Base-by-base conservation (phyloP, 345 rosid species). In the Brassica juncea region DNA sequence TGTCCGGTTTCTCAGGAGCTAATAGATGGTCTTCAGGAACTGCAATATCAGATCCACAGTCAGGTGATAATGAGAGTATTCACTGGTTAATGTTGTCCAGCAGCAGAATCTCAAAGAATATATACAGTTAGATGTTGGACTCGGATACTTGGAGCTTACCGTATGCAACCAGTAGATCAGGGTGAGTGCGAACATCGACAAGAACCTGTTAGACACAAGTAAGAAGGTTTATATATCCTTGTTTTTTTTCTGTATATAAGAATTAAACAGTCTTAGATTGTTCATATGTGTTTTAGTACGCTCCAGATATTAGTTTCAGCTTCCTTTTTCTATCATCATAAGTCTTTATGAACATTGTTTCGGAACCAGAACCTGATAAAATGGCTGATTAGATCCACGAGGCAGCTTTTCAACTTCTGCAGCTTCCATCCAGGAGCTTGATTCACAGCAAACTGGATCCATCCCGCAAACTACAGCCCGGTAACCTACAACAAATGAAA, bases 401-500 rank as follows among this genome's bases (percentile, higher is more conserved):
- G 86, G 70, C 85, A 94, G 81, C 81, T 94, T 94, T 55, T 91
- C 92, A 65, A 91, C 84, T 81, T 84, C 86, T 16, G 97, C 99
- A 80, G 81, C 73, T 77, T 92, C 97, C 92, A 90, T 89, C 99
- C 97, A 94, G 19, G 97, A 84, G 77, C 78, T 90, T 59, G 97
- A 87, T 75, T 94, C 97, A 75, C 93, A 89, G 85, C 97, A 94
- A 52, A 89, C 83, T 5, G 97, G 99, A 87, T 94, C 97, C 97
- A 92, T 92, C 66, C 99, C 99, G 65, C 97, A 92, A 76, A 94
- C 83, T 55, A 94, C 94, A 54, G 89, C 97, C 16, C 82, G 89
- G 82, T 94, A 94, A 72, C 97, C 99, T 94, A 75, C 54, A 37
- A 28, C 54, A 62, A 0, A 42, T 0, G 21, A 21, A 49, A 30